These are phyloP conservation scores for Podospora australis DNA, from an alignment of 495 filamentous ascomycete genomes.

Conservation along the genomic window DNA sequence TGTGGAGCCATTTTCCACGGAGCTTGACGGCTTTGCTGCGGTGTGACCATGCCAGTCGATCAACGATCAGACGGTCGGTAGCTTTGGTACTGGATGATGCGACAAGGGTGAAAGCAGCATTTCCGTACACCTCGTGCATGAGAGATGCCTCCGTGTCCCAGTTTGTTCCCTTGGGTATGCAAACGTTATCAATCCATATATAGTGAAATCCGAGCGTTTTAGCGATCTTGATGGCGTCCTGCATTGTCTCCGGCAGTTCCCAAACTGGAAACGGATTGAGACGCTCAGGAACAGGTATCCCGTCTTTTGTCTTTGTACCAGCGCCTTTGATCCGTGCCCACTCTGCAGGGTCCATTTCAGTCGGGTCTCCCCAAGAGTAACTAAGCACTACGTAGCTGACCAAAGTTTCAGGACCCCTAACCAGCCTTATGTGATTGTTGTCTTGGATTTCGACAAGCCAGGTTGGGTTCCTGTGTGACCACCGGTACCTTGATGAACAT, in stretches of 20 bases:
- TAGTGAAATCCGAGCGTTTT: conserved; percentile 16
- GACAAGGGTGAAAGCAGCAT: conserved; percentile 26
- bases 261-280: conserved; percentile 13
- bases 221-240: conserved; percentile 22
- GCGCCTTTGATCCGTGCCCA: conserved; percentile 28
- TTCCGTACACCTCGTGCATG: conserved; percentile 32
- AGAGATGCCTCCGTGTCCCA: conserved; percentile 26
- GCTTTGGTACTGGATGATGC: conserved; percentile 28
- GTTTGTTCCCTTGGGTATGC: conserved; percentile 29
- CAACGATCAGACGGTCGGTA: conserved; percentile 19
- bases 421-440: conserved; percentile 12
- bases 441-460: conserved; percentile 27
- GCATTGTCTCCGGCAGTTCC: conserved; percentile 23
- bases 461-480: conserved; percentile 26
- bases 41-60: conserved; percentile 22
- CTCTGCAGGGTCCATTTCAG: conserved; percentile 20
- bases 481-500: conserved; percentile 25
- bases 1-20: conserved; percentile 21
- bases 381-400: conserved; percentile 29
- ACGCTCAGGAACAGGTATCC: conserved; percentile 20
- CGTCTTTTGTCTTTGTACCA: conserved; percentile 22
- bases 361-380: conserved; percentile 29
- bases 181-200: conserved; percentile 30
- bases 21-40: conserved; percentile 20
- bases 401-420: conserved; percentile 5